phyloP scores from a whole-genome alignment of 768 basidiomycete species.

The Trametes cubensis region DNA sequence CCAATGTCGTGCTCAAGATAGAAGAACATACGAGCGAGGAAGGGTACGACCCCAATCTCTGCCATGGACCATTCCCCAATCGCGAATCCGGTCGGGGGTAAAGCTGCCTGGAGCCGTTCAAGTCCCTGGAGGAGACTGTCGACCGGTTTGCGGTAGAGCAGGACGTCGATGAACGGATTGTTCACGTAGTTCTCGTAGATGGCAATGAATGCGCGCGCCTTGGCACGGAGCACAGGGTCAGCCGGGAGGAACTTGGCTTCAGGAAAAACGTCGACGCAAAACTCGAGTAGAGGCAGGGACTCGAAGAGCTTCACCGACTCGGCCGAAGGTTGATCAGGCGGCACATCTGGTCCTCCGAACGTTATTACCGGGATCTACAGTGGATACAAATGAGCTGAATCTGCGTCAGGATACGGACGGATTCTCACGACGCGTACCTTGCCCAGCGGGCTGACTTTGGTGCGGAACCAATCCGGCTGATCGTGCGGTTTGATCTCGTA shows the following conservation, averaged over 20 bases:
- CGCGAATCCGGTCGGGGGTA: conserved; percentile 51
- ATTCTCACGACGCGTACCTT: conserved; percentile 44
- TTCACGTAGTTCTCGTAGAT: conserved; percentile 46
- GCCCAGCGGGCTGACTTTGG: conserved; percentile 60
- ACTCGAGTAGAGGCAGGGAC: conserved; percentile 64
- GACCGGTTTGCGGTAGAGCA: conserved; percentile 45
- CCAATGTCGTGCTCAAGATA: conserved; percentile 53
- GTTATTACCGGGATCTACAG: conserved; percentile 58
- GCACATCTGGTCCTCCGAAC: conserved; percentile 60
- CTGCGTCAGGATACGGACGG: too few species aligned
- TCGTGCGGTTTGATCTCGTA: conserved; percentile 61
- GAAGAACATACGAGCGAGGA: conserved; percentile 54
- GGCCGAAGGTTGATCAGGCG: conserved; percentile 57
- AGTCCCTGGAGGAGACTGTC: conserved; percentile 47
- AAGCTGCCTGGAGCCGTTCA: conserved; percentile 49
- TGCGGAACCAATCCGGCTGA: conserved; percentile 71
- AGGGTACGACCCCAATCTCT: conserved; percentile 61
- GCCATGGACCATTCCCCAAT: conserved; percentile 55
- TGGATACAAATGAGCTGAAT: neutral
- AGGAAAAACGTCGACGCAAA: conserved; percentile 61
- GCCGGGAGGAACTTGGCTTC: conserved; percentile 51
- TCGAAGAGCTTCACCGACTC: conserved; percentile 63
- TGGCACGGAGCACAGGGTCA: conserved; percentile 58
- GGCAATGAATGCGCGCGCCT: conserved; percentile 63
- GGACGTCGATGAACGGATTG: conserved; percentile 39